phyloP scores from a whole-genome alignment of 495 filamentous ascomycete genomes.

The Cetradonia linearis region DNA sequence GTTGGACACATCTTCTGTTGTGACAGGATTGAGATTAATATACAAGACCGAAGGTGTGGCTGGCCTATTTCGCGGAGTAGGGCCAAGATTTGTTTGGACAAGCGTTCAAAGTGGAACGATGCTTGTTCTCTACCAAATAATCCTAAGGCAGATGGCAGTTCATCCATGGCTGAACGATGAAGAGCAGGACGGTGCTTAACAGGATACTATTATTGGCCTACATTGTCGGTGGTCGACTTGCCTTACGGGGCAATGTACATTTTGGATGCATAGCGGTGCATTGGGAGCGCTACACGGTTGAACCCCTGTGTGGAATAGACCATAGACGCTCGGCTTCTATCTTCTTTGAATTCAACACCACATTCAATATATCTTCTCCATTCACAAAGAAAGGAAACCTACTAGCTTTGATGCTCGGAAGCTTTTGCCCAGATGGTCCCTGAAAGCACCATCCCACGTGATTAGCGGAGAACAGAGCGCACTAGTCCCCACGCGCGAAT shows the following conservation, averaged over 20 bases:
- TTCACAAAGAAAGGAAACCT: background rate
- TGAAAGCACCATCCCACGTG: background rate
- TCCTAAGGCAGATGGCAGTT: slow-evolving; percentile 64
- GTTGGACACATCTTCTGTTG: slow-evolving; percentile 77
- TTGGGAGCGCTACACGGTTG: slow-evolving; percentile 7
- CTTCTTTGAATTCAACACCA: background rate
- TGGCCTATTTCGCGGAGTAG: slow-evolving; percentile 93
- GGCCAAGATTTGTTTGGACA: slow-evolving; percentile 91
- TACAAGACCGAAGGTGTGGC: slow-evolving; percentile 78
- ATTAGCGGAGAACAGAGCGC: slow-evolving; percentile 7
- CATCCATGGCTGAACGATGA: slow-evolving; percentile 29
- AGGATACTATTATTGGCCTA: background rate
- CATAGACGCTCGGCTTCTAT: slow-evolving; percentile 1
- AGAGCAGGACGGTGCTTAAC: slow-evolving; percentile 10
- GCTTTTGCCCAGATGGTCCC: background rate
- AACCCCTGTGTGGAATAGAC: background rate
- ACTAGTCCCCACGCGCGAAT: slow-evolving; percentile 16
- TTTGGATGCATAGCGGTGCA: background rate
- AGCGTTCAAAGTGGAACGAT: slow-evolving; percentile 95
- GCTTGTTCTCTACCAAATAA: slow-evolving; percentile 87
- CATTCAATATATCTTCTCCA: background rate
- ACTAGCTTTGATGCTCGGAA: background rate
- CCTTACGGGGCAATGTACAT: background rate
- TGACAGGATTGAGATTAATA: slow-evolving; percentile 74
- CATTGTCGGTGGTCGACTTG: background rate